phyloP scores from a whole-genome alignment of 352 stramenopile genomes.

The Pythium guiyangense region DNA sequence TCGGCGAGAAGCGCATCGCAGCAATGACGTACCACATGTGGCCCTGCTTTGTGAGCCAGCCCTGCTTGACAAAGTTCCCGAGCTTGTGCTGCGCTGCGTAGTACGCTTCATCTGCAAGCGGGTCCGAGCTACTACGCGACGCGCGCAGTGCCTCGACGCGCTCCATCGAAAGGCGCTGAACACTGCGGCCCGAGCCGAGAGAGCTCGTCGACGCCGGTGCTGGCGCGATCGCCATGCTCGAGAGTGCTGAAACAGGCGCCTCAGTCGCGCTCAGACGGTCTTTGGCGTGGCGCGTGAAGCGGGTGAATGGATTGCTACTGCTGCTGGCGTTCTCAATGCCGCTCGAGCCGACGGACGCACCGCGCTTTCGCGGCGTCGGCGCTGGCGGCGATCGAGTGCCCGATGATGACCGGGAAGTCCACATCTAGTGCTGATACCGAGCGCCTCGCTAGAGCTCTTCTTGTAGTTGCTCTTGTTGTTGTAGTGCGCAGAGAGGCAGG shows the following conservation, averaged over 20 bases:
- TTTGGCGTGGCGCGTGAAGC: constrained; percentile 13
- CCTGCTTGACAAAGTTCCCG: constrained; percentile 78
- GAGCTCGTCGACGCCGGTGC: constrained; percentile 1
- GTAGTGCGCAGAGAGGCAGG: too few species aligned
- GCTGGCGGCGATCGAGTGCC: constrained; percentile 2
- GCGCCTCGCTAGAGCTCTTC: too few species aligned
- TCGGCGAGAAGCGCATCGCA: too few species aligned
- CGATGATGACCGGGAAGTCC: background rate
- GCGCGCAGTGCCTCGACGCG: constrained; percentile 26
- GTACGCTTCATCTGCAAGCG: constrained; percentile 60
- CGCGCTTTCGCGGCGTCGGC: constrained; percentile 9
- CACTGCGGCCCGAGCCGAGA: background rate
- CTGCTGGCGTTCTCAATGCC: constrained; percentile 5
- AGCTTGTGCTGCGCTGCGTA: constrained; percentile 59
- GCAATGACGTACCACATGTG: constrained; percentile 52
- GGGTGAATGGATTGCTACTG: constrained; percentile 10
- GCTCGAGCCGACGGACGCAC: constrained; percentile 16
- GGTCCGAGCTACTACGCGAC: constrained; percentile 53
- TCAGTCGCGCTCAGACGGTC: constrained; percentile 9
- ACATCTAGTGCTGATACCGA: too few species aligned
- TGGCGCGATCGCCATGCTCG: background rate
- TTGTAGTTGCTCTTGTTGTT: background rate
- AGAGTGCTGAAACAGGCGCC: background rate
- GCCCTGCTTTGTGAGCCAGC: constrained; percentile 81
- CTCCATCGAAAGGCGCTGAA: constrained; percentile 1